Evolutionary conservation across 1,284 basidiomycete species (phyloP), one percentile per base, ranked within the genome.

Genomic region (Marasmius tenuissimus): DNA sequence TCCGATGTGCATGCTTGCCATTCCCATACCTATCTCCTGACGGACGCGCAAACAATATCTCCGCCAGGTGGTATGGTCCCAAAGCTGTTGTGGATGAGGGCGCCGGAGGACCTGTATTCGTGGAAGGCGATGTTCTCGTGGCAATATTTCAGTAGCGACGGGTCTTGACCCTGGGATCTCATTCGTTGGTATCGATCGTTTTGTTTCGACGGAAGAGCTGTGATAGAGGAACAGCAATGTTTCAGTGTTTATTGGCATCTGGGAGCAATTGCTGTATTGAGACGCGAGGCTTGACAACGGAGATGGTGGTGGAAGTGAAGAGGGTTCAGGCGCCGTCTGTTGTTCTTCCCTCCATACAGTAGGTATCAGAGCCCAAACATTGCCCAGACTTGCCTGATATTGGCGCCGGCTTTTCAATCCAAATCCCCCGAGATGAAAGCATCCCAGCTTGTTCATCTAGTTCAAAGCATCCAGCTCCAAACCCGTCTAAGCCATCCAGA

Each of bases 241-340:
- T 39, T 49, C 20, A 18, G 58, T 35, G 42, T 49, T 37, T 37
- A n/a, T 62, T 63, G 47, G 65, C 72, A 69, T 56, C 69, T 64
- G 14, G 69, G 37, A 53, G 73, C 42, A 27, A 75, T 48, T 9
- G 62, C 62, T 10, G 22, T 63, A 20, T 74, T 33, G 8, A 75
- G 52, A 0, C 70, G 16, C 11, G 73, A 38, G 10, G 64, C 69
- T 27, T 27, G 27, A 4, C 4, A 4, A 27, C 27, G 4, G 27
- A 27, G 27, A 27, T 27, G 27, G 27, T 27, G 27, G 27, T 27
- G 2, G 27, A 27, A 4, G 27, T 4, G 27, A 27, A 27, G 27
- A 4, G 27, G 2, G 27, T 27, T 27, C 4, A 4, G 4, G 27
- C 4, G 27, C 4, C 27, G 27, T 27, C 27, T 2, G 27, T 27